These are phyloP conservation scores for Akanthomyces uredinophilus DNA, from an alignment of 2,329 filamentous ascomycete genomes.

Conservation along the genomic window DNA sequence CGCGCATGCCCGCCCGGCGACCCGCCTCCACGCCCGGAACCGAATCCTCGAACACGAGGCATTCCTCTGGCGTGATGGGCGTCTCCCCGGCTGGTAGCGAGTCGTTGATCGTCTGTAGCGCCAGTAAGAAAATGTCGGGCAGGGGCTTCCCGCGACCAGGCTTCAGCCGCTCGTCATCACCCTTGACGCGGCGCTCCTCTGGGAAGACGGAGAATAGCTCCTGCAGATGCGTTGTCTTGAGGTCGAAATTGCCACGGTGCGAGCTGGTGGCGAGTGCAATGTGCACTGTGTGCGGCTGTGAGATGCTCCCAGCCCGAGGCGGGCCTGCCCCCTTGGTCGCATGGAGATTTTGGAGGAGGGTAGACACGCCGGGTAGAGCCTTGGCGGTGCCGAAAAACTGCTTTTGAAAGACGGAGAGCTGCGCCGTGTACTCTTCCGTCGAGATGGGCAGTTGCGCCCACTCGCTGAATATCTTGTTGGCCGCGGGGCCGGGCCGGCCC, in stretches of 20 bases:
- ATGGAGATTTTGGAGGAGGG: constrained; percentile 59
- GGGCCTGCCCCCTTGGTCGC: constrained; percentile 29
- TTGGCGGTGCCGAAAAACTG: constrained; percentile 68
- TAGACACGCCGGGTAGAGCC: constrained; percentile 71
- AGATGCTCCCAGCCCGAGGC: background rate
- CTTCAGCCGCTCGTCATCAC: constrained; percentile 76
- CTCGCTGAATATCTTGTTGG: constrained; percentile 55
- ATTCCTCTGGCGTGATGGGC: constrained; percentile 74
- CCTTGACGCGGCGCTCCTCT: constrained; percentile 66
- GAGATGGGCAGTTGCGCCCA: constrained; percentile 85
- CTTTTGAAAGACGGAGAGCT: constrained; percentile 60
- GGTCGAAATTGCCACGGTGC: constrained; percentile 62
- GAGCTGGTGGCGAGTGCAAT: constrained; percentile 85
- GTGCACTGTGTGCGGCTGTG: constrained; percentile 49
- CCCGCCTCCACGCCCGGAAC: constrained; percentile 91
- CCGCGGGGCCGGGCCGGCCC: constrained; percentile 49
- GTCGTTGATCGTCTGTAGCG: constrained; percentile 78
- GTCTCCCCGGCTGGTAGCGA: constrained; percentile 58
- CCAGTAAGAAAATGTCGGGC: constrained; percentile 89
- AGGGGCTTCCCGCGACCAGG: constrained; percentile 85
- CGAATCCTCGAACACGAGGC: constrained; percentile 92
- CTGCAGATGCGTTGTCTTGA: constrained; percentile 65
- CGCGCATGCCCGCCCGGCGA: constrained; percentile 87
- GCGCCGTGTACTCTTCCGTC: constrained; percentile 57
- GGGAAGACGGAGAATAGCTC: constrained; percentile 63